phyloP scores from a whole-genome alignment of 1,139 yeast genomes.

The Geotrichum carabidarum region DNA sequence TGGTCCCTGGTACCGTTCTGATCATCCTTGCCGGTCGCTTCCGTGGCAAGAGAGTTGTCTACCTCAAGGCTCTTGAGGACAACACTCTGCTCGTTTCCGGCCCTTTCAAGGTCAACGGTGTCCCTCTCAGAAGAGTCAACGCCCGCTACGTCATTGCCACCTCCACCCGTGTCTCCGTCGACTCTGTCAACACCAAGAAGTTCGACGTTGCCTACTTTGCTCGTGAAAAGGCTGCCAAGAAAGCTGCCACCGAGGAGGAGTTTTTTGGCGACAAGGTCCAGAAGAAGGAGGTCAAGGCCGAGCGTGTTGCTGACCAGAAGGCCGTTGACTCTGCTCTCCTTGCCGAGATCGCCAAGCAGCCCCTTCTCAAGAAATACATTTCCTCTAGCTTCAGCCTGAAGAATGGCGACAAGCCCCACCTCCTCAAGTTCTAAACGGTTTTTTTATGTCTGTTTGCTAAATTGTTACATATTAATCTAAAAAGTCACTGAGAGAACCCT shows the following conservation, averaged over 20 bases:
- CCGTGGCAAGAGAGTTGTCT: constrained; percentile 99
- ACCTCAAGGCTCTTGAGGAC: constrained; percentile 97
- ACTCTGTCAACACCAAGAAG: constrained; percentile 81
- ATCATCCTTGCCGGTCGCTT: constrained; percentile 98
- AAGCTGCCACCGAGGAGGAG: constrained; percentile 85
- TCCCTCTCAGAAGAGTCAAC: constrained; percentile 98
- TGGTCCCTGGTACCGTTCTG: constrained; percentile 98
- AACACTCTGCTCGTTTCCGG: constrained; percentile 97
- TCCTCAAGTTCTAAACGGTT: constrained; percentile 78
- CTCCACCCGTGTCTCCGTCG: constrained; percentile 81
- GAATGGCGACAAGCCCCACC: constrained; percentile 99
- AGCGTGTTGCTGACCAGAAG: constrained; percentile 98
- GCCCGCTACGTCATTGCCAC: constrained; percentile 99
- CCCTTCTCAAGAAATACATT: constrained; percentile 96
- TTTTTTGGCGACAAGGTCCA: constrained; percentile 83
- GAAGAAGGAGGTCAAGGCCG: constrained; percentile 86
- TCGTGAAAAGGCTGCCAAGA: constrained; percentile 83
- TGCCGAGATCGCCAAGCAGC: constrained; percentile 94
- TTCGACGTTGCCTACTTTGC: constrained; percentile 96
- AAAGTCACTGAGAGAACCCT: constrained; percentile 15
- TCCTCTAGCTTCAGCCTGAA: constrained; percentile 94
- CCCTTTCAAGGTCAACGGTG: constrained; percentile 99
- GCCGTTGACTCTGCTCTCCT: constrained; percentile 89
- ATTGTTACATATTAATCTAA: constrained; percentile 10
- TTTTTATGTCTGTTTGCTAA: constrained; percentile 12